These are phyloP conservation scores for Calonectria multiphialidica DNA, from an alignment of 2,329 filamentous ascomycete species.

Conservation along the genomic window DNA sequence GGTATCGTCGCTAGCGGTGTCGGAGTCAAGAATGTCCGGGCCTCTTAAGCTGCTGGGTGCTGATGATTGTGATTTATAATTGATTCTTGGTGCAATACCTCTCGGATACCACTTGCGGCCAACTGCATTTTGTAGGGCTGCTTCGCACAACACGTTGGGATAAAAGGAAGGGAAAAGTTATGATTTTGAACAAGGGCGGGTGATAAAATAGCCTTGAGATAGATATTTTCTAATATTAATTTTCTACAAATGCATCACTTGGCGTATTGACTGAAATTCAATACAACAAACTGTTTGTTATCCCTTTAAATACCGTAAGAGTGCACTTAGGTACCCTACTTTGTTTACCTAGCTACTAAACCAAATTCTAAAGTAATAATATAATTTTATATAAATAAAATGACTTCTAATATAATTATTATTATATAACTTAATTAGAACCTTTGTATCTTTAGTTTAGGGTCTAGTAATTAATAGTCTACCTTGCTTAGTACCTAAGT, in stretches of 20 bases:
- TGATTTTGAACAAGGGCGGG: not conserved
- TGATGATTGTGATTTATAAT: not conserved
- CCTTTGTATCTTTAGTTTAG: no score
- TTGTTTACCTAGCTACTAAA: no score
- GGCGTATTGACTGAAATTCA: not conserved
- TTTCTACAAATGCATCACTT: not conserved
- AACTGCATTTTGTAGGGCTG: not conserved
- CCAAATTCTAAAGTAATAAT: no score
- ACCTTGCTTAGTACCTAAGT: no score
- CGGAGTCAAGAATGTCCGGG: slow-evolving; percentile 10
- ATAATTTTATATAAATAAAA: no score
- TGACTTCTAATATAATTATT: no score
- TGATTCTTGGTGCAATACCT: not conserved
- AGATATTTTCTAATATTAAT: not conserved
- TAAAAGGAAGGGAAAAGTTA: not conserved
- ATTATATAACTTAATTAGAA: no score
- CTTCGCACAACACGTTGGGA: not conserved
- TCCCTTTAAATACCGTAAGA: no score
- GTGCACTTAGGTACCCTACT: no score
- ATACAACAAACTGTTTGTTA: not conserved
- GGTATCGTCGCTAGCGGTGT: slow-evolving; percentile 16
- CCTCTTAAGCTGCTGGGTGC: not conserved
- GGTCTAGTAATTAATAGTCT: no score
- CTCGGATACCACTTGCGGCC: not conserved
- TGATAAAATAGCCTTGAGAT: not conserved